Conservation (phyloP, 2,329 filamentous ascomycete genomes). For the Metarhizium sp. region DNA sequence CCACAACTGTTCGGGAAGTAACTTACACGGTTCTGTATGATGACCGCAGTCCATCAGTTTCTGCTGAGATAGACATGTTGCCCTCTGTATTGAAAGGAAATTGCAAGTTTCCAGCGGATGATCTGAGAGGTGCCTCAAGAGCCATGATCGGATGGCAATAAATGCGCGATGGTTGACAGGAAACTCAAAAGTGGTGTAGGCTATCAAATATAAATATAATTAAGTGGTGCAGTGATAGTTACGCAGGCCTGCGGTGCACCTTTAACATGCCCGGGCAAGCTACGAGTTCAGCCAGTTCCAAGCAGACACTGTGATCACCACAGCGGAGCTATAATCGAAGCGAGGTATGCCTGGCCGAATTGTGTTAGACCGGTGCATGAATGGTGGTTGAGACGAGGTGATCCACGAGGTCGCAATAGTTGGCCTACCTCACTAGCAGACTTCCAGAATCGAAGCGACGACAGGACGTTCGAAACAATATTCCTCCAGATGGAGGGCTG, state of each 20-base stretch:
- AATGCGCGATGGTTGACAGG: not conserved
- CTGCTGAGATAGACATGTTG: slow-evolving; percentile 45
- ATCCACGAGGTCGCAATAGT: slow-evolving; percentile 11
- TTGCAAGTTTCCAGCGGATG: slow-evolving; percentile 44
- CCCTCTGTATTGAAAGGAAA: slow-evolving; percentile 32
- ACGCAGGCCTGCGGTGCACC: slow-evolving; percentile 16
- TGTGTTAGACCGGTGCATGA: not conserved
- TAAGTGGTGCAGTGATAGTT: not conserved
- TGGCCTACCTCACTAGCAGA: slow-evolving; percentile 13
- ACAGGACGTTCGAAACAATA: slow-evolving; percentile 6
- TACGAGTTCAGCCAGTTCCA: not conserved
- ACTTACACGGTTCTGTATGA: slow-evolving; percentile 44
- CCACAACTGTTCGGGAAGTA: not conserved
- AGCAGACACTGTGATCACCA: not conserved
- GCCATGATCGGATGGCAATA: slow-evolving; percentile 18
- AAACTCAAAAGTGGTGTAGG: not conserved
- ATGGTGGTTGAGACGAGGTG: slow-evolving; percentile 5
- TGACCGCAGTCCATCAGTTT: slow-evolving; percentile 38
- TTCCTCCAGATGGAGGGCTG: slow-evolving; percentile 10
- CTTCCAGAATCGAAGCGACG: slow-evolving; percentile 13
- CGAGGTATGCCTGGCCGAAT: slow-evolving; percentile 4
- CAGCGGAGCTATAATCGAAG: slow-evolving; percentile 1
- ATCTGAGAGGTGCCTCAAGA: slow-evolving; percentile 46
- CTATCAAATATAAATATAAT: not conserved
- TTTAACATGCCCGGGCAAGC: slow-evolving; percentile 4